Evolutionary conservation across 2,329 filamentous ascomycete genomes (phyloP).

Genomic region (Scedosporium boydii): DNA sequence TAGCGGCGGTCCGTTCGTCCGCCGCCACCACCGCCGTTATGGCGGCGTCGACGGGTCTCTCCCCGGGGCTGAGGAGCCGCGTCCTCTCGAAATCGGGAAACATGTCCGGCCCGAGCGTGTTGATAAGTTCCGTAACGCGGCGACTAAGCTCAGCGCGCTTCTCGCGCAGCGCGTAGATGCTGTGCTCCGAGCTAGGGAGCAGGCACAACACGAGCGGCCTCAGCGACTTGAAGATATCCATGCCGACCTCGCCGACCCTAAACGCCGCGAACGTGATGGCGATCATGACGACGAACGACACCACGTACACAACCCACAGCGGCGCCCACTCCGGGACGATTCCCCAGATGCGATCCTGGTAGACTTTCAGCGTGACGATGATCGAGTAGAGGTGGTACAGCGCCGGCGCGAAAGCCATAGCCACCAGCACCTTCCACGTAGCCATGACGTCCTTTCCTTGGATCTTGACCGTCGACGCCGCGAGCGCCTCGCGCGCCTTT

Average conservation of each 20-base stretch:
- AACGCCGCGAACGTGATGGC: conserved; percentile 86
- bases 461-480: conserved; percentile 80
- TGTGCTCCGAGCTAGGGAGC: conserved; percentile 75
- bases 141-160: conserved; percentile 64
- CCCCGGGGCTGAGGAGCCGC: conserved; percentile 51
- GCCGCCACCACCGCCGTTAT: conserved; percentile 8
- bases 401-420: conserved; percentile 70
- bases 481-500: conserved; percentile 76
- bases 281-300: conserved; percentile 73
- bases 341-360: conserved; percentile 75
- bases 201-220: conserved; percentile 79
- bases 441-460: conserved; percentile 84
- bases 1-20: not conserved
- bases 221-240: conserved; percentile 96
- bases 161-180: conserved; percentile 66
- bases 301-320: conserved; percentile 64
- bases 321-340: conserved; percentile 71
- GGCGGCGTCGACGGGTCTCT: conserved; percentile 13
- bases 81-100: conserved; percentile 89
- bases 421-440: conserved; percentile 89
- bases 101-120: conserved; percentile 88
- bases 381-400: conserved; percentile 76
- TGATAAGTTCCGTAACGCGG: conserved; percentile 86
- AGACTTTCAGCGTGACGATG: conserved; percentile 66
- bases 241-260: conserved; percentile 92